A percentile compares a stretch with the other conserved stretches of the same genome.
These are phyloP conservation scores for Erodium chrysanthum DNA, from an alignment of 441 rosid genomes.

Conservation along the genomic window DNA sequence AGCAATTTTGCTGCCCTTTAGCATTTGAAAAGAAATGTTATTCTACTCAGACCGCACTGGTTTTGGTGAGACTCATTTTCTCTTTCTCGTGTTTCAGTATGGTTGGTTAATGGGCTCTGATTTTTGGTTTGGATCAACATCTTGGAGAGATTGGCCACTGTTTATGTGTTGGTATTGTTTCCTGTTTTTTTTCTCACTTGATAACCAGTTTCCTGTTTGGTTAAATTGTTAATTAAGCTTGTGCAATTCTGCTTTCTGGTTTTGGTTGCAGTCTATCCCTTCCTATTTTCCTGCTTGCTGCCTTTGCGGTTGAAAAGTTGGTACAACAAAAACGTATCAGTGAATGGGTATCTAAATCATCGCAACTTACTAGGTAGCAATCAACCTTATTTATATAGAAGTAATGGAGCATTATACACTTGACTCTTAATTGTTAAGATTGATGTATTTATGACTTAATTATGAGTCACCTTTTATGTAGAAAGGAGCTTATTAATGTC, in stretches of 20 bases:
- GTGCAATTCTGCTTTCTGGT: not conserved
- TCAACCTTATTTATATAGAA: too few relatives aligned
- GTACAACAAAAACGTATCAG: constrained; percentile 46
- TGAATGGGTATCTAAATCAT: constrained; percentile 47
- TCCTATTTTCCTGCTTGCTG: constrained; percentile 63
- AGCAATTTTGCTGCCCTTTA: not conserved
- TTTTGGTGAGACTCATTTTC: not conserved
- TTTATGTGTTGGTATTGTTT: constrained; percentile 83
- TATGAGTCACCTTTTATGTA: too few relatives aligned
- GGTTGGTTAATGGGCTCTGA: constrained; percentile 84
- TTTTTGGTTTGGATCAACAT: constrained; percentile 88
- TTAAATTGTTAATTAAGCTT: not conserved
- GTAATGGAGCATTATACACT: too few relatives aligned
- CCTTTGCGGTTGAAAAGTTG: constrained; percentile 68
- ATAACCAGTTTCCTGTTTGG: constrained; percentile 4
- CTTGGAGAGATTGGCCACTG: constrained; percentile 94
- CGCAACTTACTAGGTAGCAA: not conserved
- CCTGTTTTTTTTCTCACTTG: not conserved
- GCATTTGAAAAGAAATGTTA: not conserved
- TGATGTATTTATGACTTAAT: too few relatives aligned
- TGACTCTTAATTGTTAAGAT: too few relatives aligned
- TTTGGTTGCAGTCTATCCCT: constrained; percentile 61
- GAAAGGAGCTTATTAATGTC: too few relatives aligned
- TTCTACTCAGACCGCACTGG: not conserved
- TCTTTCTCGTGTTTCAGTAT: constrained; percentile 42